Evolutionary conservation across 148 eudicot genomes (phyloP).

Genomic region (Camellia japonica): DNA sequence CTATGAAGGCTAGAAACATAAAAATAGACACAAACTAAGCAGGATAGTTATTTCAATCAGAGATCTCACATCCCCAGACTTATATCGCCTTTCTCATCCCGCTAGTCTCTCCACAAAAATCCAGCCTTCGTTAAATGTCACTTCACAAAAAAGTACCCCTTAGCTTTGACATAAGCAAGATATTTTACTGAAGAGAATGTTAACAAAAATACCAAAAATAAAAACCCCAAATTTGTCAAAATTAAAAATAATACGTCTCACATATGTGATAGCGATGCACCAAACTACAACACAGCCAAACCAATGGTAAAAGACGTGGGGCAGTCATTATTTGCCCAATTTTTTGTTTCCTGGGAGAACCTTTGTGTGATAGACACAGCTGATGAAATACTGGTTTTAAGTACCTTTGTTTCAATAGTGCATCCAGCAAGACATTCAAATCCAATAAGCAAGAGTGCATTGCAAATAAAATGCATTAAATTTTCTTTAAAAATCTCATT

Average conservation of each 20-base stretch:
- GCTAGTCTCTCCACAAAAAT: neutral
- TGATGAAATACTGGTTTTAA: neutral
- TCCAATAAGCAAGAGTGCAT: neutral
- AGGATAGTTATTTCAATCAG: neutral
- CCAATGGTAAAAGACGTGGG: neutral
- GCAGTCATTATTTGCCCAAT: neutral
- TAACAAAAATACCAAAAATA: neutral
- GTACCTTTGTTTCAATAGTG: no score
- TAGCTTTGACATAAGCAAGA: neutral
- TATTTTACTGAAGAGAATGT: neutral
- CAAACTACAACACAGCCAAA: neutral
- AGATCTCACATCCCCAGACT: neutral
- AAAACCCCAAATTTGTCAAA: neutral
- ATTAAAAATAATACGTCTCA: neutral
- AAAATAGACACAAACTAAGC: neutral
- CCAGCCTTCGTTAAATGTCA: neutral
- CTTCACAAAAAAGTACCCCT: neutral
- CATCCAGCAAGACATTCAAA: neutral
- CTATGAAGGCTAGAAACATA: neutral
- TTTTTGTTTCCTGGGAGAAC: neutral
- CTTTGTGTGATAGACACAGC: neutral
- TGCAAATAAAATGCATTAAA: constrained; percentile 7
- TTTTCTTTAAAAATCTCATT: neutral
- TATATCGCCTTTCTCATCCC: neutral
- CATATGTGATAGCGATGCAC: neutral